Evolutionary conservation across 352 stramenopile species (phyloP).

Genomic region (Phytophthora lateralis): DNA sequence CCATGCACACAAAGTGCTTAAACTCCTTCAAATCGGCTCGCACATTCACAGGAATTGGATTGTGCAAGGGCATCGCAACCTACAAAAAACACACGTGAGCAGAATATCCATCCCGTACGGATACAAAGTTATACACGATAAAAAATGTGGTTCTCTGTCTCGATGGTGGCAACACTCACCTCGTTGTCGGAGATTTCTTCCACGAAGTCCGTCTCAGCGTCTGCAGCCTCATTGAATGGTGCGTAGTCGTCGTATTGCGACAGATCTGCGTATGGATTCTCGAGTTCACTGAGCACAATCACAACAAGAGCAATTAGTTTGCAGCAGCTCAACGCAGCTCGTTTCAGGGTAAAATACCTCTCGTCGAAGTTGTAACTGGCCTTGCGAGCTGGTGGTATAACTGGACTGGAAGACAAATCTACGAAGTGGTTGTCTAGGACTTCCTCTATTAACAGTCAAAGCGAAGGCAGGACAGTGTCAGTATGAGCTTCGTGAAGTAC

Average conservation of each 20-base stretch:
- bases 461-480: neutral
- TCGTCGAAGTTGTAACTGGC: constrained; percentile 21
- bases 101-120: neutral
- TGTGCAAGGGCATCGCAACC: constrained; percentile 18
- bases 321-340: neutral
- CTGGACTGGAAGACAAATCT: constrained; percentile 42
- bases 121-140: too few relatives aligned
- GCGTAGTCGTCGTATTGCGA: constrained; percentile 37
- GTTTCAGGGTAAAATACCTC: constrained; percentile 9
- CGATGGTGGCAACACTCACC: constrained; percentile 24
- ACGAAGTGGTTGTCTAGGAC: constrained; percentile 29
- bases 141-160: neutral
- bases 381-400: constrained; percentile 5
- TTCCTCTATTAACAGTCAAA: constrained; percentile 11
- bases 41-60: constrained; percentile 22
- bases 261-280: constrained; percentile 49
- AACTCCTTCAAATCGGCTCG: constrained; percentile 62
- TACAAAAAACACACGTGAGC: constrained; percentile 11
- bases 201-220: constrained; percentile 36
- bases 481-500: neutral
- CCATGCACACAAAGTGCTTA: constrained; percentile 68
- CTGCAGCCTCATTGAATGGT: constrained; percentile 23
- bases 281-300: constrained; percentile 33
- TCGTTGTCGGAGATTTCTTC: constrained; percentile 79
- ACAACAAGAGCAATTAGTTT: constrained; percentile 6